These are phyloP conservation scores for Aspergillus felis DNA, from an alignment of 2,329 filamentous ascomycete genomes.

Conservation along the genomic window DNA sequence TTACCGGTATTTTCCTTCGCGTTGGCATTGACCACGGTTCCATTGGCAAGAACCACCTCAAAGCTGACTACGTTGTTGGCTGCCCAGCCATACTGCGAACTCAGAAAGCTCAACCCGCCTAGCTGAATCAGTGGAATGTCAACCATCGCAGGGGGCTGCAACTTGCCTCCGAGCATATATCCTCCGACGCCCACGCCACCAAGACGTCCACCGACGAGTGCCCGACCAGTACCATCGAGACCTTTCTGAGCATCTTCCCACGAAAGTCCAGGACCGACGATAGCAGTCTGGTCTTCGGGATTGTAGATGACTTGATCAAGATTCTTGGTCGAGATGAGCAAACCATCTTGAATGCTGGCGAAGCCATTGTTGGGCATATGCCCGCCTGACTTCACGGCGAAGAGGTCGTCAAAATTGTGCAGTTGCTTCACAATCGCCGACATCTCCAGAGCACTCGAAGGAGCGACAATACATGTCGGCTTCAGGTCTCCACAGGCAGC, in stretches of 20 bases:
- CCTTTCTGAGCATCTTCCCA: constrained; percentile 34
- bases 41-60: constrained; percentile 48
- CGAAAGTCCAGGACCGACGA: constrained; percentile 34
- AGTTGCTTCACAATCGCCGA: constrained; percentile 51
- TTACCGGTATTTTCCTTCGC: constrained; percentile 30
- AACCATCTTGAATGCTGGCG: constrained; percentile 43
- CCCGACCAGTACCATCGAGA: constrained; percentile 24
- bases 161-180: constrained; percentile 43
- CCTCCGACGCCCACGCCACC: constrained; percentile 48
- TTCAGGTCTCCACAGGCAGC: constrained; percentile 39
- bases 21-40: constrained; percentile 42
- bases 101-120: constrained; percentile 47
- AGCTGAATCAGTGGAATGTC: constrained; percentile 5
- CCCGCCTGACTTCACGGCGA: constrained; percentile 53
- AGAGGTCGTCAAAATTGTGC: constrained; percentile 45
- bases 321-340: constrained; percentile 46
- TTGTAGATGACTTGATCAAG: constrained; percentile 36
- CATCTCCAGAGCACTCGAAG: constrained; percentile 50
- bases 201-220: constrained; percentile 44
- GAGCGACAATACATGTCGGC: constrained; percentile 48
- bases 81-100: constrained; percentile 48
- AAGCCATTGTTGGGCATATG: constrained; percentile 47
- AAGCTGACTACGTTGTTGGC: constrained; percentile 46
- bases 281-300: constrained; percentile 35
- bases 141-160: not conserved